Evolutionary conservation across 139 green algal species (phyloP), one percentile per base, ranked within the genome.

Genomic region (Dunaliella primolecta): DNA sequence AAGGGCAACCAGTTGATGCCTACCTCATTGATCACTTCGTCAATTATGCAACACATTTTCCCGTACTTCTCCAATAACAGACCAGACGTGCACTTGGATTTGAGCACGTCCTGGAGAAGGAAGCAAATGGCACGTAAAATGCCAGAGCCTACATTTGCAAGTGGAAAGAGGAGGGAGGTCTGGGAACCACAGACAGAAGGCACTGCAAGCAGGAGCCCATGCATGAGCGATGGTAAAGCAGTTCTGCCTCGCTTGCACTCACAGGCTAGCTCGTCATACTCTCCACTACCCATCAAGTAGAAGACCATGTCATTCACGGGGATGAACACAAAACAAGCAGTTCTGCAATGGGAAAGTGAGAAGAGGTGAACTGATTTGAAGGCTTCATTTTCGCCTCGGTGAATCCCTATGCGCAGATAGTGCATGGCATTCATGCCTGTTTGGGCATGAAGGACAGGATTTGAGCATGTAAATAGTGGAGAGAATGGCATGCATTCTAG

Each of bases 211-310:
- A 29, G 3, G 71, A 35, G 20, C 71, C 24, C 25, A 35, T 23
- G 25, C 3, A 3, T 11, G 25, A 34, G 71, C 32, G 71, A 11
- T 34, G 24, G 71, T 23, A 11, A 23, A 78, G 21, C 20, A 35
- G 24, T 30, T 11, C 20, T 78, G 71, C 71, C 25, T 78, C 25
- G 24, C 23, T 27, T 7, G 75, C 32, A 82, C 93, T 90, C 36
- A 96, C 93, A 34, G 70, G 91, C 90, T 30, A 96, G 87, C 75
- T 96, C 93, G 83, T 93, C 91, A 81, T 96, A 96, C 32, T 96
- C 93, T 0, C 93, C 93, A 20, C 86, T 94, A 15, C 93, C 91
- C 46, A 96, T n/a, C 11, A 90, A 85, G 79, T 91, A 96, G 79
- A 94, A 93, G 0, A 96, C 84, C n/a, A 94, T 77, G 81, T 95